Evolutionary conservation across 768 basidiomycete species (phyloP).

Genomic region (Hygrocybe coccinea): DNA sequence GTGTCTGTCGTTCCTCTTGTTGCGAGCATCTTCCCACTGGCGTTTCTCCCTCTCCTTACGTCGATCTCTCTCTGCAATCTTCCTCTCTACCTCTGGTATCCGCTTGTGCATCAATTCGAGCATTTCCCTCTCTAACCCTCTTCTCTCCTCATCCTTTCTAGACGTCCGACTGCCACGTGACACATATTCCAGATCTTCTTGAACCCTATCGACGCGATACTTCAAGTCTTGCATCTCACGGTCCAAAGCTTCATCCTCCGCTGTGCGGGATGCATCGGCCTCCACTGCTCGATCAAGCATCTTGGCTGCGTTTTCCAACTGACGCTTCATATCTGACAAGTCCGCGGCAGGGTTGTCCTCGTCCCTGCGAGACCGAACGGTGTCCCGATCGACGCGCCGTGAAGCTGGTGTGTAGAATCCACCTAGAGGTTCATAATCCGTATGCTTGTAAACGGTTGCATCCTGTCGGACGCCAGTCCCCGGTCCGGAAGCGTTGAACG

Average conservation of each 20-base stretch:
- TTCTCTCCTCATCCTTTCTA: conserved; percentile 78
- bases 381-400: conserved; percentile 80
- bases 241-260: conserved; percentile 87
- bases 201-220: conserved; percentile 78
- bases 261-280: conserved; percentile 55
- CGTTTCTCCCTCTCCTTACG: conserved; percentile 72
- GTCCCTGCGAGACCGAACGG: conserved; percentile 71
- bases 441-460: conserved; percentile 89
- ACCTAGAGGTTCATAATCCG: conserved; percentile 51
- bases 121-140: conserved; percentile 84
- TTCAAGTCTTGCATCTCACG: conserved; percentile 83
- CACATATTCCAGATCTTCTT: conserved; percentile 88
- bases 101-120: conserved; percentile 83
- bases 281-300: conserved; percentile 72
- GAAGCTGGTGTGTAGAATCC: conserved; percentile 75
- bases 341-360: conserved; percentile 60
- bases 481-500: conserved; percentile 56
- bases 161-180: conserved; percentile 66
- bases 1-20: conserved; percentile 77
- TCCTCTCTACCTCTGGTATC: conserved; percentile 84
- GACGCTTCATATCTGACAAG: conserved; percentile 80
- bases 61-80: conserved; percentile 73
- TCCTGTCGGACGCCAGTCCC: conserved; percentile 60
- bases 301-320: conserved; percentile 71
- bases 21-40: conserved; percentile 73